These are phyloP conservation scores for Candida montana DNA, from an alignment of 805 yeast genomes.

Conservation along the genomic window DNA sequence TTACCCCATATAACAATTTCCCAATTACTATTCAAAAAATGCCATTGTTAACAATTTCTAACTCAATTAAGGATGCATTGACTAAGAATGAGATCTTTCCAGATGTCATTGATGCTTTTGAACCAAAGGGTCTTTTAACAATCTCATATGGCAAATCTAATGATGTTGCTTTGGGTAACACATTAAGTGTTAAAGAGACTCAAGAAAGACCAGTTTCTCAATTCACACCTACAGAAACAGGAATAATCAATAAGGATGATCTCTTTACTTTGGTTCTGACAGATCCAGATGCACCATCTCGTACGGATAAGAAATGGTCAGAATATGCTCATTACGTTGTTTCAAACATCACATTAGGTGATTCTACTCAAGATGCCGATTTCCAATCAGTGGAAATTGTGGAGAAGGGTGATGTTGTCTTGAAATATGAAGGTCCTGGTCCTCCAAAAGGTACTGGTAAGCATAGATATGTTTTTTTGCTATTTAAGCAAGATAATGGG, in stretches of 20 bases:
- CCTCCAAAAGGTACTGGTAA: conserved; percentile 86
- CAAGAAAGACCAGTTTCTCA: conserved; percentile 64
- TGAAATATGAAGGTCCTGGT: conserved; percentile 74
- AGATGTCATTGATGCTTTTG: conserved; percentile 32
- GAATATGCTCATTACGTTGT: conserved; percentile 77
- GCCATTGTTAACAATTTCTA: conserved; percentile 24
- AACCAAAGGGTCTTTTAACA: conserved; percentile 40
- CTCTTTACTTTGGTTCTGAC: conserved; percentile 73
- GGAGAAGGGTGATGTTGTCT: conserved; percentile 35
- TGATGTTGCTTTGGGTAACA: conserved; percentile 78
- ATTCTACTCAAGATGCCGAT: conserved; percentile 26
- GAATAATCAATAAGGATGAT: conserved; percentile 33
- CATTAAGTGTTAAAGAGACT: conserved; percentile 57
- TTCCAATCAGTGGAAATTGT: conserved; percentile 32
- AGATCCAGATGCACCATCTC: conserved; percentile 92
- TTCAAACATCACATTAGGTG: conserved; percentile 43
- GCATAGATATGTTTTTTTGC: conserved; percentile 78
- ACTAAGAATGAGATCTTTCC: conserved; percentile 37
- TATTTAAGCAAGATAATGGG: conserved; percentile 57
- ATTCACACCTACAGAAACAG: conserved; percentile 38
- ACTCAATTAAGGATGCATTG: conserved; percentile 32
- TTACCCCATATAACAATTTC: neutral
- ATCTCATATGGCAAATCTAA: conserved; percentile 53
- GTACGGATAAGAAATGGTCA: conserved; percentile 79
- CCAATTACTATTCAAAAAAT: conserved; percentile 10